phyloP scores from a whole-genome alignment of 2,329 filamentous ascomycete genomes.

The Colletotrichum australisinense region DNA sequence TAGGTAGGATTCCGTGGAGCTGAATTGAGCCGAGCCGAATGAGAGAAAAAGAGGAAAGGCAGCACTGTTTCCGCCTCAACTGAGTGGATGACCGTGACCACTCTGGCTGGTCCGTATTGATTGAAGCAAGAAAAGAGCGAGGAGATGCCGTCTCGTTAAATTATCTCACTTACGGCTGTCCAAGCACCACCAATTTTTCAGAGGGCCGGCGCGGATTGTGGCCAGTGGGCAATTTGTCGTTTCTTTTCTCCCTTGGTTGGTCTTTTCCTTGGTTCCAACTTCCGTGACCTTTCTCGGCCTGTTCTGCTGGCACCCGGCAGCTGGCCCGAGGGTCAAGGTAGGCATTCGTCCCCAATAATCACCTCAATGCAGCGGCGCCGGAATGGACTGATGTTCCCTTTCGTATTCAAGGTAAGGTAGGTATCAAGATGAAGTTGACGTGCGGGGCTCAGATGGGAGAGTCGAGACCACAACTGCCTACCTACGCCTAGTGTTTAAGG shows the following conservation, averaged over 20 bases:
- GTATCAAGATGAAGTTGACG: not conserved
- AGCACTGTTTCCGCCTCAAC: slow-evolving; percentile 16
- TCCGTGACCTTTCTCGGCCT: slow-evolving; percentile 1
- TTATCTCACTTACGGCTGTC: slow-evolving; percentile 20
- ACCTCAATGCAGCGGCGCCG: slow-evolving; percentile 14
- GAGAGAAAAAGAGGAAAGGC: not conserved
- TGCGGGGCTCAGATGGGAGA: not conserved
- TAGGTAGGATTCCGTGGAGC: not conserved
- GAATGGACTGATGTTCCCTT: slow-evolving; percentile 26
- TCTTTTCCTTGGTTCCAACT: slow-evolving; percentile 13
- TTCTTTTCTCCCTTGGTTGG: slow-evolving; percentile 31
- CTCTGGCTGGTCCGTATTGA: not conserved
- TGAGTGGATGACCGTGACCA: slow-evolving; percentile 10
- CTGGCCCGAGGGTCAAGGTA: slow-evolving; percentile 6
- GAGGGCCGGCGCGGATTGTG: not conserved
- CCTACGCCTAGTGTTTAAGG: not conserved
- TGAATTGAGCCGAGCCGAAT: slow-evolving; percentile 3
- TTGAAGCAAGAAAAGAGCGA: not conserved
- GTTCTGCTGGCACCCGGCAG: not conserved
- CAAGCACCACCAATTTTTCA: slow-evolving; percentile 20
- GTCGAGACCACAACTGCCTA: not conserved
- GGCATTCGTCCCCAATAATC: not conserved
- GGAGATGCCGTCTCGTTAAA: slow-evolving; percentile 23
- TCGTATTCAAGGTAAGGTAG: not conserved
- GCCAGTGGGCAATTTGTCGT: slow-evolving; percentile 11